Percentiles rank a stretch among this genome's conserved stretches.
Conservation (phyloP, 176 grass and related monocot genomes). For the Poa annua region DNA sequence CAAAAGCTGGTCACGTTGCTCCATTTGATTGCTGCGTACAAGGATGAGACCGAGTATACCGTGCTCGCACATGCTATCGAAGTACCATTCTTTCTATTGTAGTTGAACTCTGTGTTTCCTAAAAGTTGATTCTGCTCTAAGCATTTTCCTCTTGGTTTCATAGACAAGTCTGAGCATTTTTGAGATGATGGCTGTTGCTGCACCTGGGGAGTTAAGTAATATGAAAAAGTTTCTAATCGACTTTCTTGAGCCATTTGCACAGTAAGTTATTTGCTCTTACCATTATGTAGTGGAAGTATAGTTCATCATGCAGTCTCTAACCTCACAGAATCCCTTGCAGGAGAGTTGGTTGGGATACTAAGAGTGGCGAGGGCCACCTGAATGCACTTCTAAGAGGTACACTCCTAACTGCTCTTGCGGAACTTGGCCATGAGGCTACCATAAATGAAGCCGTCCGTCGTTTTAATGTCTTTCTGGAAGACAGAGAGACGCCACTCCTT, state of each 20-base stretch:
- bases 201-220: conserved; percentile 61
- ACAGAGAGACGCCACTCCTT: conserved; percentile 74
- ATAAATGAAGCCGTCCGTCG: conserved; percentile 70
- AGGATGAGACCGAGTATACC: conserved; percentile 79
- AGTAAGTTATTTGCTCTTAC: conserved; percentile 55
- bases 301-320: conserved; percentile 35
- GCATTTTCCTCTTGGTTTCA: conserved; percentile 35
- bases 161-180: conserved; percentile 73
- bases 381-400: conserved; percentile 85
- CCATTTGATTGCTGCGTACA: conserved; percentile 74
- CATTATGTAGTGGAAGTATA: conserved; percentile 26
- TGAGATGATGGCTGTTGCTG: conserved; percentile 66
- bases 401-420: conserved; percentile 60
- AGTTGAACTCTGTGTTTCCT: not conserved
- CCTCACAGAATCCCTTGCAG: conserved; percentile 44
- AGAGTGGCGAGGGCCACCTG: conserved; percentile 67
- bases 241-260: conserved; percentile 71
- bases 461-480: conserved; percentile 71
- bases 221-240: conserved; percentile 81
- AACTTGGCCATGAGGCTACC: conserved; percentile 73
- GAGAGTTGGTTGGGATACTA: conserved; percentile 87
- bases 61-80: conserved; percentile 65
- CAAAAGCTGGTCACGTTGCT: conserved; percentile 74
- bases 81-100: conserved; percentile 50
- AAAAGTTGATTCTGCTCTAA: conserved; percentile 26